Base-by-base conservation (phyloP, 495 filamentous ascomycete genomes). In the Neurospora sp. region DNA sequence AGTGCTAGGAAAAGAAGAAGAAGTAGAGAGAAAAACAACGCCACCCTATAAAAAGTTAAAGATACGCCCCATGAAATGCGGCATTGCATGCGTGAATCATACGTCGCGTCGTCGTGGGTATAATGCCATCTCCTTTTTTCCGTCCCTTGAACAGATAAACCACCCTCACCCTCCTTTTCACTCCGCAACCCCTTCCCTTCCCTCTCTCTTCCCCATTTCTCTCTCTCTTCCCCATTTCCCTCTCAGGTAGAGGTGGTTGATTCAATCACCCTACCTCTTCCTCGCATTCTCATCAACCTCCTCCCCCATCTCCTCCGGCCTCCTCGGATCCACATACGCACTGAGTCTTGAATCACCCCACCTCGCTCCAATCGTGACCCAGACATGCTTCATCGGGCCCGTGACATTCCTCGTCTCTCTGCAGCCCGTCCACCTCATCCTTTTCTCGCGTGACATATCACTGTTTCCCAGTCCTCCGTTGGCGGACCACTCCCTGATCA, bases 331-430 rank as follows among this genome's bases (percentile, higher is more conserved):
- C 49, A 89, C 85, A 71, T 83, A 79, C n/a, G 85, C 83, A 16
- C 83, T 84, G 72, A 83, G 77, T 39, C 86, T 79, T 71, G 83
- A 86, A 83, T 97, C 93, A 3, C 93, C 93, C 75, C 89, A 88
- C 69, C 88, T 87, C 10, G 92, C 91, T 5, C 93, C 93, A 44
- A 96, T 92, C 0, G 90, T 93, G 5, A 93, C 92, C 93, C 93
- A 96, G 20, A 94, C 92, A 71, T 92, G 89, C 82, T 94, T 95
- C 66, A 84, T 82, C 0, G 86, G 86, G 14, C 81, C 81, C 69
- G 87, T 89, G 12, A 87, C 86, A 66, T 87, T 85, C 44, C 86
- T 84, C n/a, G 87, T 86, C 82, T 93, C 90, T 72, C 90, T 86
- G 38, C 85, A 80, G 18, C 93, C 93, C 8, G 86, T 86, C 93